phyloP scores from a whole-genome alignment of 768 basidiomycete genomes.

The Mrakia blollopis region DNA sequence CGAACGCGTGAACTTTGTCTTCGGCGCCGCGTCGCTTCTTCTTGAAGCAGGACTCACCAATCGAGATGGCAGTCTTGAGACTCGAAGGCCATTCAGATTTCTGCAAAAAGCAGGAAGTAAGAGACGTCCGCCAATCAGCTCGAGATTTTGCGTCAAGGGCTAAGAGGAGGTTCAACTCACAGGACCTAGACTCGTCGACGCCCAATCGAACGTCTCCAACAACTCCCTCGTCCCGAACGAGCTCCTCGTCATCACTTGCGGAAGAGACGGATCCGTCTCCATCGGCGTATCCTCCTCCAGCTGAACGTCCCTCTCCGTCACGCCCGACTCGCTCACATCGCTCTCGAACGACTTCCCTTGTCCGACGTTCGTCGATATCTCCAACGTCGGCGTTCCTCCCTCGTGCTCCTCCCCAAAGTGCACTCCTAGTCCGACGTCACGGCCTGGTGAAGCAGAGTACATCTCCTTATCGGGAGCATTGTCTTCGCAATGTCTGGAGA shows the following conservation, averaged over 20 bases:
- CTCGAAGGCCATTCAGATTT: conserved; percentile 18
- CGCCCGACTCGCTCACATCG: neutral
- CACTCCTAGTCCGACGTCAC: neutral
- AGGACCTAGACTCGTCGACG: conserved; percentile 18
- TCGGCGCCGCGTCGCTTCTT: neutral
- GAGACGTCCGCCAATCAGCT: too few species aligned
- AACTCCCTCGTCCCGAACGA: conserved; percentile 20
- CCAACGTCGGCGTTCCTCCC: too few species aligned
- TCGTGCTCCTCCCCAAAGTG: neutral
- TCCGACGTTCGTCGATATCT: neutral
- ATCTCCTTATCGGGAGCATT: neutral
- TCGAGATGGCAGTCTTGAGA: conserved; percentile 15
- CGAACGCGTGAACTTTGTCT: neutral
- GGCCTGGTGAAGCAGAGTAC: neutral
- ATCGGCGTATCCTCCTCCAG: neutral
- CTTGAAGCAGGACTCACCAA: too few species aligned
- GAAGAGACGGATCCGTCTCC: neutral
- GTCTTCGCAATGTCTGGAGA: neutral
- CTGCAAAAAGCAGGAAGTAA: neutral
- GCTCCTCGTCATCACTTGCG: neutral
- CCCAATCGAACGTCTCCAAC: conserved; percentile 19
- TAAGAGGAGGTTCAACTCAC: neutral
- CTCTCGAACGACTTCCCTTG: too few species aligned
- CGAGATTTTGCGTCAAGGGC: neutral
- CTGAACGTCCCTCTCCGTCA: neutral